These are phyloP conservation scores for Neonectria sp. DNA, from an alignment of 2,329 filamentous ascomycete genomes.

Conservation along the genomic window DNA sequence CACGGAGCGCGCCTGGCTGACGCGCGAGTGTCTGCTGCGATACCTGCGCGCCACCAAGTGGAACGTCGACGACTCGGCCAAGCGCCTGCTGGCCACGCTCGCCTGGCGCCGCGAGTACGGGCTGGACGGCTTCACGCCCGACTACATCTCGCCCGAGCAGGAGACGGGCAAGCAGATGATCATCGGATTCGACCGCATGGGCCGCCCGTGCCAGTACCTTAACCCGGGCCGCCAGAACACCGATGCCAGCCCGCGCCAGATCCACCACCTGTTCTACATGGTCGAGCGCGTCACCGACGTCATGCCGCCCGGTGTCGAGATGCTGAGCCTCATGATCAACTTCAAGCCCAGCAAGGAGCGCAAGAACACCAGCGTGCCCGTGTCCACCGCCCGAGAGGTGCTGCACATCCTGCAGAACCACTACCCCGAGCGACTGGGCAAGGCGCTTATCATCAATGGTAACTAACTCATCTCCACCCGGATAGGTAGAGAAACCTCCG, in stretches of 20 bases:
- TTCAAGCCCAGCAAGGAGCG: slow-evolving; percentile 86
- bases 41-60: slow-evolving; percentile 97
- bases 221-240: slow-evolving; percentile 95
- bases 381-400: slow-evolving; percentile 86
- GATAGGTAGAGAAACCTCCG: background rate
- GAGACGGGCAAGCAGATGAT: slow-evolving; percentile 97
- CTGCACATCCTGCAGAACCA: slow-evolving; percentile 93
- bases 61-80: slow-evolving; percentile 81
- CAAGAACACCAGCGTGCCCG: slow-evolving; percentile 79
- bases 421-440: slow-evolving; percentile 92
- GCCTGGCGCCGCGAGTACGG: slow-evolving; percentile 94
- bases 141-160: slow-evolving; percentile 94
- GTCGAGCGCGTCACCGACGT: slow-evolving; percentile 90
- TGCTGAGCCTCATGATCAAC: slow-evolving; percentile 88
- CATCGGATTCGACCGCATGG: slow-evolving; percentile 88
- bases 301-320: slow-evolving; percentile 90
- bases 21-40: slow-evolving; percentile 90
- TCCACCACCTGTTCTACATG: slow-evolving; percentile 97
- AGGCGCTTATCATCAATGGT: slow-evolving; percentile 92
- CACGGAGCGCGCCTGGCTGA: slow-evolving; percentile 89
- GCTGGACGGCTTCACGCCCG: slow-evolving; percentile 81
- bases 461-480: slow-evolving; percentile 46
- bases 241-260: slow-evolving; percentile 85
- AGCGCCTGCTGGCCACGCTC: slow-evolving; percentile 85
- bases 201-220: slow-evolving; percentile 91